A percentile compares a stretch with the other conserved stretches of the same genome.
These are phyloP conservation scores for Candida stauntonica DNA, from an alignment of 805 yeast genomes.

Conservation along the genomic window DNA sequence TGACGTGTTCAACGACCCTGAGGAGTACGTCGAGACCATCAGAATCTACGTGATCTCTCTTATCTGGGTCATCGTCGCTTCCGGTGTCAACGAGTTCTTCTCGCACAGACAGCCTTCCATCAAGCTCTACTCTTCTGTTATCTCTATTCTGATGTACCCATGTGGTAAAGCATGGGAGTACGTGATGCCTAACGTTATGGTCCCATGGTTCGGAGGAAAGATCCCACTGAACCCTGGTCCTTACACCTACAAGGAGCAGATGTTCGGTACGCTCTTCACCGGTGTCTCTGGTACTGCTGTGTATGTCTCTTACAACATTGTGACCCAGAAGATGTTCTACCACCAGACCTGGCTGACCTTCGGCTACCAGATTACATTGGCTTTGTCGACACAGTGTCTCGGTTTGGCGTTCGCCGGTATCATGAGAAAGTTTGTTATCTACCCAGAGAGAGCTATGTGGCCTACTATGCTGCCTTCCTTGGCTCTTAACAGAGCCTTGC, in stretches of 20 bases:
- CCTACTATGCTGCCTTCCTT: slow-evolving; percentile 45
- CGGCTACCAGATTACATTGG: slow-evolving; percentile 50
- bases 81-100: slow-evolving; percentile 54
- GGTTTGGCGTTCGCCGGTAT: slow-evolving; percentile 68
- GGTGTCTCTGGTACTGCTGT: slow-evolving; percentile 29
- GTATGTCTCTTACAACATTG: slow-evolving; percentile 37
- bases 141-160: slow-evolving; percentile 44
- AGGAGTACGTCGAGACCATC: slow-evolving; percentile 45
- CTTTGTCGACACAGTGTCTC: slow-evolving; percentile 53
- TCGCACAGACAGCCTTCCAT: slow-evolving; percentile 51
- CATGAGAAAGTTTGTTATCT: slow-evolving; percentile 52
- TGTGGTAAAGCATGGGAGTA: slow-evolving; percentile 39
- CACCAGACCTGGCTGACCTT: slow-evolving; percentile 32
- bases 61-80: slow-evolving; percentile 47
- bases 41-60: slow-evolving; percentile 35
- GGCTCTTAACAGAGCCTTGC: slow-evolving; percentile 45
- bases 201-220: slow-evolving; percentile 36
- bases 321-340: slow-evolving; percentile 31
- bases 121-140: slow-evolving; percentile 36
- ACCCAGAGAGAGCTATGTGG: slow-evolving; percentile 51
- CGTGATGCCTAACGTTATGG: slow-evolving; percentile 42
- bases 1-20: slow-evolving; percentile 45
- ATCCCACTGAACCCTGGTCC: slow-evolving; percentile 56
- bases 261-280: slow-evolving; percentile 49
- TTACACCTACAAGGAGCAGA: slow-evolving; percentile 61